Percentiles rank a stretch among this genome's conserved stretches.
Conservation (phyloP, 2,329 filamentous ascomycete genomes). For the Aspergillus sp. region DNA sequence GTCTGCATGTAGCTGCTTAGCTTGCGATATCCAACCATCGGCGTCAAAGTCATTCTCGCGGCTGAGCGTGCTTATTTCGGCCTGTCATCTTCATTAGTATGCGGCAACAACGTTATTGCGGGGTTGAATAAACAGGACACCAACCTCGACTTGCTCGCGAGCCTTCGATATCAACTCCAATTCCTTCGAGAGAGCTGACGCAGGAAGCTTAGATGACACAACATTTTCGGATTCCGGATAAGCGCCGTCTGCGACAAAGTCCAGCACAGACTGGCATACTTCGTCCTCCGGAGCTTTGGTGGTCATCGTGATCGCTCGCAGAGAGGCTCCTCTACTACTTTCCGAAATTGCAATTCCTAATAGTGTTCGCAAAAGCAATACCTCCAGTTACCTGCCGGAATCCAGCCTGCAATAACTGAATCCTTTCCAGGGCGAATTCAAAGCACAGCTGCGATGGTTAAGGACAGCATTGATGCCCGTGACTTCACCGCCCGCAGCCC, state of each 20-base stretch:
- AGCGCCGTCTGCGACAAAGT: slow-evolving; percentile 52
- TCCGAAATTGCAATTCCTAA: background rate
- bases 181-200: slow-evolving; percentile 44
- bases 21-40: slow-evolving; percentile 77
- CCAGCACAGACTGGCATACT: slow-evolving; percentile 56
- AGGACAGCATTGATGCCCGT: background rate
- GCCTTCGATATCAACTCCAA: slow-evolving; percentile 47
- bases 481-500: background rate
- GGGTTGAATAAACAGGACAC: background rate
- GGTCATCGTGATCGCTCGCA: slow-evolving; percentile 19
- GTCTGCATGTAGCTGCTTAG: slow-evolving; percentile 76
- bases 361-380: background rate
- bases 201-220: slow-evolving; percentile 46
- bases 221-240: slow-evolving; percentile 54
- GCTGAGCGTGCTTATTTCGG: slow-evolving; percentile 69
- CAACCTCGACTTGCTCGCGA: slow-evolving; percentile 49
- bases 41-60: slow-evolving; percentile 71
- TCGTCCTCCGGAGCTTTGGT: slow-evolving; percentile 33
- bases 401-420: background rate
- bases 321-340: background rate
- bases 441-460: background rate
- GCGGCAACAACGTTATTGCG: no score
- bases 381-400: background rate
- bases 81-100: slow-evolving; percentile 34
- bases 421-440: background rate